Evolutionary conservation across 805 yeast species (phyloP).

Genomic region (Lachancea meyersii): DNA sequence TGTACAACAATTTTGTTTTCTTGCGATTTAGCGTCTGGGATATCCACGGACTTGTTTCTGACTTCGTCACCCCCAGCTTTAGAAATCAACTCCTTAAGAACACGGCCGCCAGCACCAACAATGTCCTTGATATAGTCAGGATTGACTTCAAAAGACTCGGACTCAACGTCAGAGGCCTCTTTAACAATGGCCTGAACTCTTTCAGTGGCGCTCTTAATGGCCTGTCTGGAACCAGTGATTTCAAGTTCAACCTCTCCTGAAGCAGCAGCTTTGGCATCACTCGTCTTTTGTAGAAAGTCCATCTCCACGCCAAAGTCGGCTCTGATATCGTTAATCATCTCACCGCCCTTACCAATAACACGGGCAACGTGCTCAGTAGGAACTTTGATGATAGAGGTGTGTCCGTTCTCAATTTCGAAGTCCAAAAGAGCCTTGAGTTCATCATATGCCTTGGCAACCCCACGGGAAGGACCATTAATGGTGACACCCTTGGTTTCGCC

Average conservation of each 20-base stretch:
- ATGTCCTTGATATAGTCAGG: slow-evolving; percentile 68
- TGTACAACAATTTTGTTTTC: slow-evolving; percentile 52
- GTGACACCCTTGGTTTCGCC: slow-evolving; percentile 53
- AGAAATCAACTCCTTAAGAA: slow-evolving; percentile 63
- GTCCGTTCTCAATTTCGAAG: slow-evolving; percentile 83
- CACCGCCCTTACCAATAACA: slow-evolving; percentile 87
- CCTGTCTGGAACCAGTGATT: slow-evolving; percentile 71
- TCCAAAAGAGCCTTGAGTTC: slow-evolving; percentile 78
- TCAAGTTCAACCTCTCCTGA: slow-evolving; percentile 54
- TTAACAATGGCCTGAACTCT: slow-evolving; percentile 57
- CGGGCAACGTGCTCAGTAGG: slow-evolving; percentile 73
- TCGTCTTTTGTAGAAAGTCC: slow-evolving; percentile 36
- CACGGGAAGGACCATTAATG: slow-evolving; percentile 85
- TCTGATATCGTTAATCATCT: slow-evolving; percentile 70
- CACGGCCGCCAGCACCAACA: slow-evolving; percentile 74
- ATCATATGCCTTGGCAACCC: slow-evolving; percentile 74
- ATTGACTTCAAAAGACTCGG: slow-evolving; percentile 53
- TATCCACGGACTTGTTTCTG: slow-evolving; percentile 37
- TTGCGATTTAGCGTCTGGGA: slow-evolving; percentile 65
- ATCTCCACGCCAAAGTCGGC: slow-evolving; percentile 53
- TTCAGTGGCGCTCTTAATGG: slow-evolving; percentile 64
- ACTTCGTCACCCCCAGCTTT: slow-evolving; percentile 64
- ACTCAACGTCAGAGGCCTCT: slow-evolving; percentile 56
- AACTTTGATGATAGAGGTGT: slow-evolving; percentile 53
- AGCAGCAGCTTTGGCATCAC: slow-evolving; percentile 39